Base-by-base conservation (phyloP, 1,284 basidiomycete species). In the Naganishia sp. region DNA sequence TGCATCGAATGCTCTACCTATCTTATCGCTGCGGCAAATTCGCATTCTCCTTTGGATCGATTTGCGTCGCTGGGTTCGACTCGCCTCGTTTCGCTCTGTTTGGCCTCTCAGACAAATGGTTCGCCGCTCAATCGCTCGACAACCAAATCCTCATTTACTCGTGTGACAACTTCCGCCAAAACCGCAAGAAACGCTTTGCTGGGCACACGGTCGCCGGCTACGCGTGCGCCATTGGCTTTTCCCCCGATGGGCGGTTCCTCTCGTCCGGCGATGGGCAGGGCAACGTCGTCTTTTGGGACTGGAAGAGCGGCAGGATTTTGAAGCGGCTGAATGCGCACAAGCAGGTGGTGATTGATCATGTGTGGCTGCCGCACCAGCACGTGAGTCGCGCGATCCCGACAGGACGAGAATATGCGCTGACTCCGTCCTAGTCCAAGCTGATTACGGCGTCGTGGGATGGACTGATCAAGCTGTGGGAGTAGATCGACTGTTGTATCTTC, bases 231-330 rank as follows among this genome's bases (percentile, higher is more conserved):
- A 87, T 98, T 52, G 93, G 90, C 28, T 99, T 99, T 80, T 96
- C 93, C 25, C 94, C 96, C 0, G 96, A 99, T 76, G 96, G 96
- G 18, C 92, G 92, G 78, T 81, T 92, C 88, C 88, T 99, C 73
- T 94, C 91, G 73, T 94, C 92, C 63, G 96, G 96, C 36, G 95
- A 98, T 74, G 90, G 91, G 3, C 87, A 89, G 69, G 96, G 96
- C 1, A 94, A 96, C 77, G 84, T 99, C 52, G 91, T 98, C 16
- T 96, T 98, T 80, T 99, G 95, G 96, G 96, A 99, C 80, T 99
- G 93, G 92, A 99, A 98, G 82, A 93, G 88, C n/a, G 90, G 92
- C 3, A 87, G 90, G 70, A 91, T 99, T 77, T 90, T 93, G 79
- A 94, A 92, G 70, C 83, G 93, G 53, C 80, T 99, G 66, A 86